Conservation (phyloP, 805 yeast genomes). For the Saccharomycopsis fibuligera region DNA sequence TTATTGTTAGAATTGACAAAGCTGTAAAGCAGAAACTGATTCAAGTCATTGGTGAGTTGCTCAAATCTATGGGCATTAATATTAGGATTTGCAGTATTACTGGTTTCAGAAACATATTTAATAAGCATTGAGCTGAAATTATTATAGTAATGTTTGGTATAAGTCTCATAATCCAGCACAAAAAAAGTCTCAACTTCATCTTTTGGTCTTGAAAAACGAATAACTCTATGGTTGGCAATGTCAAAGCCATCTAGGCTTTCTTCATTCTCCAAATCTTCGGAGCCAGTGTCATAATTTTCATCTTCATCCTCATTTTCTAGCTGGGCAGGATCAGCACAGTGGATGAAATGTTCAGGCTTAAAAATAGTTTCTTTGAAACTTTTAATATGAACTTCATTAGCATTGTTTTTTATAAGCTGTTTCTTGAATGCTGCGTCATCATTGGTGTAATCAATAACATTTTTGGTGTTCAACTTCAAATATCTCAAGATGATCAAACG, state of each 20-base stretch:
- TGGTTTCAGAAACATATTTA: too few species aligned
- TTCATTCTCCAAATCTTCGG: too few species aligned
- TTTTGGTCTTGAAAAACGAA: neutral
- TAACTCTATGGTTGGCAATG: too few species aligned
- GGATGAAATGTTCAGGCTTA: constrained; percentile 12
- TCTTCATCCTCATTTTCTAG: neutral
- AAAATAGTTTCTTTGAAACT: constrained; percentile 12
- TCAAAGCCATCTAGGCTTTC: too few species aligned
- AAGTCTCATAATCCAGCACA: constrained; percentile 1
- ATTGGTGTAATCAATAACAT: neutral
- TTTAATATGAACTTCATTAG: constrained; percentile 7
- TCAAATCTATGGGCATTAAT: too few species aligned
- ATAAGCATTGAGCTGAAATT: too few species aligned
- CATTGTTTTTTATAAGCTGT: neutral
- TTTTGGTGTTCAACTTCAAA: constrained; percentile 2
- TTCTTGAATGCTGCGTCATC: neutral
- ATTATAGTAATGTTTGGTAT: too few species aligned
- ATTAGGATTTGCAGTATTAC: too few species aligned
- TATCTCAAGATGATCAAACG: constrained; percentile 4
- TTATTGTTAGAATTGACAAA: neutral
- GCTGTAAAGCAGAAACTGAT: neutral
- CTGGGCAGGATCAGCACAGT: neutral
- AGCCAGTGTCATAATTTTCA: too few species aligned
- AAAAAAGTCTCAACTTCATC: constrained; percentile 1
- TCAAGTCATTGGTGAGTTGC: neutral